Base-by-base conservation (phyloP, 2,329 filamentous ascomycete species). In the Xylaria sp. region DNA sequence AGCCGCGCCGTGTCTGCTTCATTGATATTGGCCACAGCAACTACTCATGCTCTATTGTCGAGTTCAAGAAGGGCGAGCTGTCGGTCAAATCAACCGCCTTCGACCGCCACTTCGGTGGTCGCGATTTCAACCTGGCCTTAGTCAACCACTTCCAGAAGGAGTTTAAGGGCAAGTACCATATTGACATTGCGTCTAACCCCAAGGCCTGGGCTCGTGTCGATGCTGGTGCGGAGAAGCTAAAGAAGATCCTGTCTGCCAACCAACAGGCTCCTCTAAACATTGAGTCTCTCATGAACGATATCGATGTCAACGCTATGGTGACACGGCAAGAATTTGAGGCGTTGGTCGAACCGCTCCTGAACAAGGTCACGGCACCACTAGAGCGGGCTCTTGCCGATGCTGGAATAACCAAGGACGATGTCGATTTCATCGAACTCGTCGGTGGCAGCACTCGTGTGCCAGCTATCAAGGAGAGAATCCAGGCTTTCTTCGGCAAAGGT, bases 171-270 rank as follows among this genome's bases (percentile, higher is more conserved):
- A 98, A 97, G 84, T 97, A 93, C 90, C 97, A 97, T 88, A 92
- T 98, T 76, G 94, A 98, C 81, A 95, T 99, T 84, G 89, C 90
- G 82, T 90, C 89, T 75, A 96, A 98, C 85, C 89, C 91, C 74
- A 97, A 97, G 85, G 96, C 95, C 68, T 89, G 91, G 82, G 90
- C 94, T 75, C 94, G 96, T 81, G 93, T 97, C 76, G 88, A 92
- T 51, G 90, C 94, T 71, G 94, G 93, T 66, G 94, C 94, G 65
- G 96, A 99, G 88, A 98, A 97, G 88, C 85, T 97, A 80, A 99
- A 99, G 91, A 98, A 98, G 90, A 91, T 98, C 65, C 87, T 99
- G 66, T 98, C 95, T 44, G 96, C 96, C 80, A 98, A 98, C 85
- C 92, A 94, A 76, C 89, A 92, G 79, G 94, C 95, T 20, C 94